Base-by-base conservation (phyloP, 352 stramenopile species). In the Globisporangium nodosum region DNA sequence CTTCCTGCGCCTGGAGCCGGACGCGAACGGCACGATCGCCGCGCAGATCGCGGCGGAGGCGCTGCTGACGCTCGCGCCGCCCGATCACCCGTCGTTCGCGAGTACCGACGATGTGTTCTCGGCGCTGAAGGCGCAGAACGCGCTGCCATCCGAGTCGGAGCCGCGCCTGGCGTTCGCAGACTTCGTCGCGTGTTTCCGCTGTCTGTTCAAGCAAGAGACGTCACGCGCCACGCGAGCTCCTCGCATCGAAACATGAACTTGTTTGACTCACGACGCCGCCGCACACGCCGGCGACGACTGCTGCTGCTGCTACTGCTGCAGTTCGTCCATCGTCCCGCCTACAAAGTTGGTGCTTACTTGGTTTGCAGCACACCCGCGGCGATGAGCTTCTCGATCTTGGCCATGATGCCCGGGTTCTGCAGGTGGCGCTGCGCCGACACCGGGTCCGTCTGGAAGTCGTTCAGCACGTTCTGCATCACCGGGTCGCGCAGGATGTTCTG, bases 351-450 rank as follows among this genome's bases (percentile, higher is more conserved):
- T 16, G 20, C 56, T 76, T 81, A 94, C 78, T 94, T 93, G 49
- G 75, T 94, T 79, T 99, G 94, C 52, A 99, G 67, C 57, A 99
- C 87, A 58, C 98, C 98, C 27, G 97, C 93, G 30, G 96, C 96
- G 75, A 99, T 98, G 33, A 99, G 84, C 75, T 99, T 99, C 66
- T 99, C 85, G 65, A 99, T 99, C 85, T 99, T 99, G 20, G 80
- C 85, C 72, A 95, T 87, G 49, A 99, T 97, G 35, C 66, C 77
- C 0, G 92, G 74, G 83, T 99, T 96, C 63, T 88, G 69, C 80
- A 99, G 83, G 64, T 98, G 95, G 70, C 97, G 73, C 69, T 92
- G 83, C 18, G 92, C 94, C 2, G 85, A 80, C 27, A 65, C 64
- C 3, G 96, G 96, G 81, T 99, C 98, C 54, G 96, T 91, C 70